Conservation (phyloP, 441 rosid genomes). For the Manihot esculenta region DNA sequence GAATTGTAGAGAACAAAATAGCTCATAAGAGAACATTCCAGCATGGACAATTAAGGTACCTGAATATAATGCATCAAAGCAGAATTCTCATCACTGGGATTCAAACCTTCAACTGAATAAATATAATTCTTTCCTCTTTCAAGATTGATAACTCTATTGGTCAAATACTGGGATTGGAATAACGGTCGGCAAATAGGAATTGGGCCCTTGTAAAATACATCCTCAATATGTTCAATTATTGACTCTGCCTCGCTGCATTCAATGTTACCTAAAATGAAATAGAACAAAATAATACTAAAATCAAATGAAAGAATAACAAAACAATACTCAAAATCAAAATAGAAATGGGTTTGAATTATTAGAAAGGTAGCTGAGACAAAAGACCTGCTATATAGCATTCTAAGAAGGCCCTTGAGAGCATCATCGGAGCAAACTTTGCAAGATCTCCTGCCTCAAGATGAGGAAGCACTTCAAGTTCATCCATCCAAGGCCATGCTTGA, state of each 20-base stretch:
- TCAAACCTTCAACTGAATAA: slow-evolving; percentile 65
- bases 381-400: slow-evolving; percentile 87
- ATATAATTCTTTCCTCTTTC: slow-evolving; percentile 50
- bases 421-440: slow-evolving; percentile 53
- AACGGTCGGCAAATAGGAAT: slow-evolving; percentile 64
- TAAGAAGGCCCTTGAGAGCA: slow-evolving; percentile 71
- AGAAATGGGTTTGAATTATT: background rate
- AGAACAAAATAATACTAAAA: slow-evolving; percentile 15
- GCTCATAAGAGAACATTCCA: background rate
- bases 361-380: slow-evolving; percentile 14
- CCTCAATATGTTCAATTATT: slow-evolving; percentile 59
- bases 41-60: slow-evolving; percentile 35
- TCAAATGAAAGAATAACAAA: slow-evolving; percentile 11
- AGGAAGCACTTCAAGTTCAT: slow-evolving; percentile 67
- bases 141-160: slow-evolving; percentile 74
- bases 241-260: slow-evolving; percentile 63
- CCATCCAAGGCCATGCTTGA: slow-evolving; percentile 68
- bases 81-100: slow-evolving; percentile 82
- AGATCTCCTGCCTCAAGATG: slow-evolving; percentile 62
- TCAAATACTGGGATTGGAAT: slow-evolving; percentile 65
- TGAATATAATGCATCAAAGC: slow-evolving; percentile 83
- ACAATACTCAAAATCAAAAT: slow-evolving; percentile 13
- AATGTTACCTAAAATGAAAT: slow-evolving; percentile 61
- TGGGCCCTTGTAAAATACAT: slow-evolving; percentile 54
- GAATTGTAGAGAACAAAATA: background rate